Evolutionary conservation across 1,284 basidiomycete species (phyloP), one percentile per base, ranked within the genome.

Genomic region (Pyrrhoderma lamaoense): DNA sequence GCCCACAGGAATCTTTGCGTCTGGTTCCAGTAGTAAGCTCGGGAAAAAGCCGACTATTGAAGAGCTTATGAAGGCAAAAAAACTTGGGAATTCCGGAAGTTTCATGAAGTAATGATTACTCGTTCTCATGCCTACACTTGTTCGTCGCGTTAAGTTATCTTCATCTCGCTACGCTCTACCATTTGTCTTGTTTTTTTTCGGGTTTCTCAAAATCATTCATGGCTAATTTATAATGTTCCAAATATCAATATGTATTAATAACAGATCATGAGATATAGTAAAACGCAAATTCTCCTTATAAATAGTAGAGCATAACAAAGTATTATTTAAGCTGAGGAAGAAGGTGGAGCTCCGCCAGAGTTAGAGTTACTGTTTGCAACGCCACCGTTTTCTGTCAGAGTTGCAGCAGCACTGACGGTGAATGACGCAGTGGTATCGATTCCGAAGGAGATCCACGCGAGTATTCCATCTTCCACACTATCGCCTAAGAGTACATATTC

Each of bases 401-500:
- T 25, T 19, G 23, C 47, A n/a, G 39, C 47, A 16, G 47, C 18
- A 7, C 21, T 23, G 13, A 49, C 39, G 21, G 2, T 25, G 27
- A 40, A 40, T 23, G 39, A 40, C 31, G 37, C 47, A 4, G 37
- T 49, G 35, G 47, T 40, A 25, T 49, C 23, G 21, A 60, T 57
- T 36, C 56, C 58, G 23, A 60, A 44, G n/a, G 59, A 45, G 19
- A 45, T 35, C 59, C 58, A 59, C 37, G 51, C 45, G 39, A 59
- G 46, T n/a, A 60, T 40, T 8, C 59, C 59, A 40, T 60, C 59
- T 11, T 35, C 23, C 5, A 60, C 22, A 11, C 27, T 37, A 45
- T 58, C 53, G n/a, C 58, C 58, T 36, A 60, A 49, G 42, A 55
- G 50, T 16, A 60, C 56, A 45, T 60, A 60, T 19, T 57, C 44